Percentiles rank a stretch among this genome's conserved stretches.
Conservation (phyloP, 192 early-diverging fungal genomes). For the Phlyctochytrium arcticum region DNA sequence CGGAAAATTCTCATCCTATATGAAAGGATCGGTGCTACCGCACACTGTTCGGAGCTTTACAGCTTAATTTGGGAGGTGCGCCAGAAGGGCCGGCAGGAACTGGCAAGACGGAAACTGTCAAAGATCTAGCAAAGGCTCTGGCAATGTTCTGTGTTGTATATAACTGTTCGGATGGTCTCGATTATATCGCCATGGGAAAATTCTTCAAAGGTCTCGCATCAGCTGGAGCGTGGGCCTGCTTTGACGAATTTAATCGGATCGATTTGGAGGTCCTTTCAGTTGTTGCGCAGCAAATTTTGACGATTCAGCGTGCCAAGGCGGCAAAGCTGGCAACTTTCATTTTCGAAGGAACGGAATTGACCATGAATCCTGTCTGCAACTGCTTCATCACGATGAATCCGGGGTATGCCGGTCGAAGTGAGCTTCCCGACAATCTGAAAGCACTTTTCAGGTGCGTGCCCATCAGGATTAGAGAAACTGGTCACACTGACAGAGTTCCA, state of each 20-base stretch:
- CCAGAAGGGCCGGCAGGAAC: conserved; percentile 62
- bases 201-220: conserved; percentile 61
- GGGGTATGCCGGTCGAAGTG: conserved; percentile 56
- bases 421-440: conserved; percentile 62
- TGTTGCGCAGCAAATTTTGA: conserved; percentile 60
- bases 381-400: conserved; percentile 67
- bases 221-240: conserved; percentile 63
- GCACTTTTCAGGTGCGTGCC: conserved; percentile 47
- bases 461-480: conserved; percentile 2
- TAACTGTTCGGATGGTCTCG: conserved; percentile 61
- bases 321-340: conserved; percentile 51
- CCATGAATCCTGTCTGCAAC: conserved; percentile 49
- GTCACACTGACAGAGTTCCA: not conserved
- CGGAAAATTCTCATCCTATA: not conserved
- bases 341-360: conserved; percentile 58
- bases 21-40: conserved; percentile 51
- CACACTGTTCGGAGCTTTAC: conserved; percentile 56
- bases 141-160: conserved; percentile 67
- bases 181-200: conserved; percentile 65
- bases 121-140: conserved; percentile 61
- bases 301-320: conserved; percentile 58
- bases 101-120: conserved; percentile 58
- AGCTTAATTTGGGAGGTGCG: conserved; percentile 59
- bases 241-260: conserved; percentile 62
- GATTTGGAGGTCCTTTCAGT: conserved; percentile 61